Conservation (phyloP, 73 alveolate genomes). For the Tetrahymena elliotti region DNA sequence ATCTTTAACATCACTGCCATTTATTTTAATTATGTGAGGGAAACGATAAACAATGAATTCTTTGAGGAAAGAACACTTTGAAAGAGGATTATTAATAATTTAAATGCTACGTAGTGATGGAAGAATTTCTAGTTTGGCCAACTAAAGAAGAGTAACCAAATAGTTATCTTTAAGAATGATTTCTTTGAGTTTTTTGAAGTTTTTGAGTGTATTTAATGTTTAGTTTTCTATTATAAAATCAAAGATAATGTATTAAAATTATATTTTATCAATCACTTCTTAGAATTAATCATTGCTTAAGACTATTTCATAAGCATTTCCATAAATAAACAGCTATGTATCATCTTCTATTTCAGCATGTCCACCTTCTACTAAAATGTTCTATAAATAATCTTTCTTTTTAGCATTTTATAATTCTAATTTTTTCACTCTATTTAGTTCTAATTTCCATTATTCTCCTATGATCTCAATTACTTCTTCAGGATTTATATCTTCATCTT, state of each 20-base stretch:
- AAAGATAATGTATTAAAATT: constrained; percentile 78
- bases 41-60: constrained; percentile 88
- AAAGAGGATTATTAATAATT: constrained; percentile 50
- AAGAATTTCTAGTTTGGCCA: constrained; percentile 79
- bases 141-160: constrained; percentile 71
- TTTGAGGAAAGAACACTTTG: constrained; percentile 40
- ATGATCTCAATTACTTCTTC: constrained; percentile 76
- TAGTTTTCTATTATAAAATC: constrained; percentile 73
- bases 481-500: constrained; percentile 69
- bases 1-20: constrained; percentile 69
- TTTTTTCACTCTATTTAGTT: constrained; percentile 59
- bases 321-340: constrained; percentile 76
- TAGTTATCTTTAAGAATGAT: constrained; percentile 74
- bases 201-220: constrained; percentile 58
- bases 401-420: constrained; percentile 76
- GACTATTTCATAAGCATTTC: constrained; percentile 84
- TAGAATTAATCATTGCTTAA: constrained; percentile 74
- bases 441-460: constrained; percentile 80
- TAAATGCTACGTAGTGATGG: constrained; percentile 46
- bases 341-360: constrained; percentile 97
- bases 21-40: constrained; percentile 78
- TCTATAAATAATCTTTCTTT: constrained; percentile 66
- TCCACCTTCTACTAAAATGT: constrained; percentile 84
- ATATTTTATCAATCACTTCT: constrained; percentile 68
- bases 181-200: constrained; percentile 69